Evolutionary conservation across 495 filamentous ascomycete genomes (phyloP).

Genomic region (Annulohypoxylon bovei): DNA sequence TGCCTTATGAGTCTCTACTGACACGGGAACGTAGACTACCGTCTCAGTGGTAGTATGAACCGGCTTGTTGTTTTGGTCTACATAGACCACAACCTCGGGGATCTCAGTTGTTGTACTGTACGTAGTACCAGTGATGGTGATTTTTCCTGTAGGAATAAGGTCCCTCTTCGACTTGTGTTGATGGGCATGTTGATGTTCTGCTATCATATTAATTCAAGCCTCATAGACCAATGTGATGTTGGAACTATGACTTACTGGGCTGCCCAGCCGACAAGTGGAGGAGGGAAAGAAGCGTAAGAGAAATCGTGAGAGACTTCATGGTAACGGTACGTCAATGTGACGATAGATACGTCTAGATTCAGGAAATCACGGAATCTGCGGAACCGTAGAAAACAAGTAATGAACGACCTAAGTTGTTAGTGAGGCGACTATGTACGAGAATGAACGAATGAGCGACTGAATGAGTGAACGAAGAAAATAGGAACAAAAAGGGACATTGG

Average conservation of each 20-base stretch:
- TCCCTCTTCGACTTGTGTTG: constrained; percentile 34
- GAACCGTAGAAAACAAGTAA: constrained; percentile 22
- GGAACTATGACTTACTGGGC: constrained; percentile 36
- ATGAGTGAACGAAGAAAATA: constrained; percentile 27
- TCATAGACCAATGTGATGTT: not conserved
- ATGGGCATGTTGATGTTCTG: constrained; percentile 40
- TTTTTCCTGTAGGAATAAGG: constrained; percentile 20
- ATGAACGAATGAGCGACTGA: constrained; percentile 21
- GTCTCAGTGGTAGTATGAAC: constrained; percentile 53
- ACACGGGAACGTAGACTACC: constrained; percentile 43
- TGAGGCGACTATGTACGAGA: constrained; percentile 21
- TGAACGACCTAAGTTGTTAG: constrained; percentile 30
- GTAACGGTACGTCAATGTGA: constrained; percentile 21
- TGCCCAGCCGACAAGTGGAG: constrained; percentile 42
- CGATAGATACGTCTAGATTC: constrained; percentile 3
- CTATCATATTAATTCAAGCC: constrained; percentile 13
- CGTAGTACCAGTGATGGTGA: constrained; percentile 41
- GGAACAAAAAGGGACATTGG: constrained; percentile 32
- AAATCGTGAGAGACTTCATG: constrained; percentile 36
- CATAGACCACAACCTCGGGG: constrained; percentile 68
- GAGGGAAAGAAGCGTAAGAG: constrained; percentile 38
- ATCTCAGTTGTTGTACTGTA: constrained; percentile 33
- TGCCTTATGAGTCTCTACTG: constrained; percentile 15
- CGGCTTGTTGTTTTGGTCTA: constrained; percentile 69
- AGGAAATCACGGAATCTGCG: constrained; percentile 7